phyloP scores from a whole-genome alignment of 768 basidiomycete species.

The Butyriboletus loyo region DNA sequence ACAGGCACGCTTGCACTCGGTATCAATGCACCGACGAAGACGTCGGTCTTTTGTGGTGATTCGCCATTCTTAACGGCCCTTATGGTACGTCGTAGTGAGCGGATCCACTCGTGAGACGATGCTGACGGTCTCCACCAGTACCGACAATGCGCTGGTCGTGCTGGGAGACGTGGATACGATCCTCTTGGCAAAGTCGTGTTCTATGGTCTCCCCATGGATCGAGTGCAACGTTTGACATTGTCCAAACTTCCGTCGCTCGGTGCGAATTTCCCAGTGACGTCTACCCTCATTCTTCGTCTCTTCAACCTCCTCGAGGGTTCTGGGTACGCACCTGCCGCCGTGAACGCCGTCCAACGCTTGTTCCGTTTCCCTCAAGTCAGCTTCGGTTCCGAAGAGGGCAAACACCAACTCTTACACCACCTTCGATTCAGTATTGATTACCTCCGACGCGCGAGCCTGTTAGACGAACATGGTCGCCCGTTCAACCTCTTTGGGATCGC shows the following conservation, averaged over 20 bases:
- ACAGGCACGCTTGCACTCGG: conserved; percentile 69
- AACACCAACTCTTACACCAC: conserved; percentile 59
- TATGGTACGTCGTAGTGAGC: conserved; percentile 39
- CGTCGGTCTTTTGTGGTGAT: conserved; percentile 61
- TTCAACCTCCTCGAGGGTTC: conserved; percentile 68
- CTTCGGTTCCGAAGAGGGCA: conserved; percentile 53
- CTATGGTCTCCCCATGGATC: conserved; percentile 62
- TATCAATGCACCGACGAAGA: conserved; percentile 71
- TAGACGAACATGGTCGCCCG: conserved; percentile 53
- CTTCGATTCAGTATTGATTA: conserved; percentile 71
- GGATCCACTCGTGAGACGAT: background rate
- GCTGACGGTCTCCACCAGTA: conserved; percentile 39
- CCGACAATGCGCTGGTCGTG: conserved; percentile 71
- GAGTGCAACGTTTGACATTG: conserved; percentile 59
- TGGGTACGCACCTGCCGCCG: conserved; percentile 44
- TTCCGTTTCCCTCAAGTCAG: conserved; percentile 57
- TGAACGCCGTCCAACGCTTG: conserved; percentile 48
- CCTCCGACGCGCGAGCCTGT: conserved; percentile 52
- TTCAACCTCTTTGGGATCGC: conserved; percentile 55
- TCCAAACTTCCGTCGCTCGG: conserved; percentile 61
- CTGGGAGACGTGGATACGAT: conserved; percentile 70
- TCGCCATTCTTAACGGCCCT: conserved; percentile 60
- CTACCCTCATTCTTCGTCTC: conserved; percentile 61
- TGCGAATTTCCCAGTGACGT: conserved; percentile 64
- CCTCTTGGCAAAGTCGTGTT: conserved; percentile 70